Evolutionary conservation across 805 yeast species (phyloP).

Genomic region (Candida verbasci): DNA sequence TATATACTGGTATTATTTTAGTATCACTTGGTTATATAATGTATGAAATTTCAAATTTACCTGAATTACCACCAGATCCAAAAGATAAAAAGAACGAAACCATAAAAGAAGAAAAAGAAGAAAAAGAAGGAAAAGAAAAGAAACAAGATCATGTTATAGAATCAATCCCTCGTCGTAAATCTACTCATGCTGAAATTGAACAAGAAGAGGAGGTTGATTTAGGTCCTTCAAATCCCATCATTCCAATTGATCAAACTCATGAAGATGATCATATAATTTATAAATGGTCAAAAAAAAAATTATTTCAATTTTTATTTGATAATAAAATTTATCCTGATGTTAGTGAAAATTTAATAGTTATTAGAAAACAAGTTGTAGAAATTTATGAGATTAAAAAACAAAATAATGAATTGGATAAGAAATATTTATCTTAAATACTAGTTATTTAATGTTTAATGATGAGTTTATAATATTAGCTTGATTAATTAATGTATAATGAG

Average conservation of each 20-base stretch:
- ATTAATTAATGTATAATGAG: too few relatives aligned
- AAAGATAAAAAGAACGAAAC: not conserved
- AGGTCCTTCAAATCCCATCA: constrained; percentile 2
- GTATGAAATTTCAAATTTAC: constrained; percentile 15
- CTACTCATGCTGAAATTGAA: constrained; percentile 4
- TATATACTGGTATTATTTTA: constrained; percentile 29
- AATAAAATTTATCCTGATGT: constrained; percentile 15
- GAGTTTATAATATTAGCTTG: too few relatives aligned
- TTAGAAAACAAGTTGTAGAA: constrained; percentile 11
- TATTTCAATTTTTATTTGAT: constrained; percentile 14
- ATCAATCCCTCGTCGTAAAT: not conserved
- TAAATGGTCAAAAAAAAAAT: constrained; percentile 15
- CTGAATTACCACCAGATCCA: constrained; percentile 13
- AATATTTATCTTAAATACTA: not conserved
- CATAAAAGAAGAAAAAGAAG: not conserved
- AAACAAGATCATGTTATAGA: not conserved
- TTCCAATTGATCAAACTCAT: constrained; percentile 3
- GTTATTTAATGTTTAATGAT: too few relatives aligned
- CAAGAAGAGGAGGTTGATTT: constrained; percentile 7
- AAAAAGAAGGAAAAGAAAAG: too few relatives aligned
- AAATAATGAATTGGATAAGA: constrained; percentile 1
- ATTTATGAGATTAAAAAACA: constrained; percentile 10
- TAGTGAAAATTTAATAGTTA: constrained; percentile 12
- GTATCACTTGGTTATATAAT: constrained; percentile 24
- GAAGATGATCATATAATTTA: constrained; percentile 9